Percentiles rank a stretch among this genome's conserved stretches.
Evolutionary conservation across 164 flowering plant species (phyloP).

Genomic region (Amborella trichopoda): DNA sequence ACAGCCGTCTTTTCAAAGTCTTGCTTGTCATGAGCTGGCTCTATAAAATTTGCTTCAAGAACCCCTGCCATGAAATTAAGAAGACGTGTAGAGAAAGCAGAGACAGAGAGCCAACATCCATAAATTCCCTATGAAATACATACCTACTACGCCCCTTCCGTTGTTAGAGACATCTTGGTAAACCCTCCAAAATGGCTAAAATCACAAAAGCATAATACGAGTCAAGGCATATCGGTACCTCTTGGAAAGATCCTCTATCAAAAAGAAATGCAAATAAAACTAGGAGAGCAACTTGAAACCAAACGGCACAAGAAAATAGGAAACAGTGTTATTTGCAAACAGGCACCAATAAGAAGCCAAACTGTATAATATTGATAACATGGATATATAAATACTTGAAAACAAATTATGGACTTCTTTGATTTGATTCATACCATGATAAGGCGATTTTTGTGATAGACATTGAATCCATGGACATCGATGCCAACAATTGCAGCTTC

Average conservation of each 20-base stretch:
- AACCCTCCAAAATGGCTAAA: constrained; percentile 92
- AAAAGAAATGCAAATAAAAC: too few relatives aligned
- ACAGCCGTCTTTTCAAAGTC: constrained; percentile 90
- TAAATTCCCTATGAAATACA: neutral
- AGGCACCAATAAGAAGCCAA: too few relatives aligned
- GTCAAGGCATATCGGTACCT: too few relatives aligned
- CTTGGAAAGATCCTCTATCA: too few relatives aligned
- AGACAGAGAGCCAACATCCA: too few relatives aligned
- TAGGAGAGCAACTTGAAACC: too few relatives aligned
- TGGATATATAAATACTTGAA: too few relatives aligned
- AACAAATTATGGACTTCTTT: too few relatives aligned
- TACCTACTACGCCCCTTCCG: constrained; percentile 80
- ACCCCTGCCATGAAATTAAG: constrained; percentile 44
- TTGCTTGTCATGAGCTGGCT: constrained; percentile 97
- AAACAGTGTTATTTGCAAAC: too few relatives aligned
- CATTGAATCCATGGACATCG: constrained; percentile 55
- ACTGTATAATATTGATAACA: too few relatives aligned
- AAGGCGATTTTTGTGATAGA: constrained; percentile 91
- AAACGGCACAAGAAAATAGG: too few relatives aligned
- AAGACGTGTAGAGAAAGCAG: neutral
- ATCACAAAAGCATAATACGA: too few relatives aligned
- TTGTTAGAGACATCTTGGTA: constrained; percentile 28
- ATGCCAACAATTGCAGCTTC: constrained; percentile 51
- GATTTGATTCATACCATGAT: constrained; percentile 67
- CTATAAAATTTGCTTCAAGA: constrained; percentile 93